These are phyloP conservation scores for Exophiala sp. DNA, from an alignment of 2,329 filamentous ascomycete genomes.

Conservation along the genomic window DNA sequence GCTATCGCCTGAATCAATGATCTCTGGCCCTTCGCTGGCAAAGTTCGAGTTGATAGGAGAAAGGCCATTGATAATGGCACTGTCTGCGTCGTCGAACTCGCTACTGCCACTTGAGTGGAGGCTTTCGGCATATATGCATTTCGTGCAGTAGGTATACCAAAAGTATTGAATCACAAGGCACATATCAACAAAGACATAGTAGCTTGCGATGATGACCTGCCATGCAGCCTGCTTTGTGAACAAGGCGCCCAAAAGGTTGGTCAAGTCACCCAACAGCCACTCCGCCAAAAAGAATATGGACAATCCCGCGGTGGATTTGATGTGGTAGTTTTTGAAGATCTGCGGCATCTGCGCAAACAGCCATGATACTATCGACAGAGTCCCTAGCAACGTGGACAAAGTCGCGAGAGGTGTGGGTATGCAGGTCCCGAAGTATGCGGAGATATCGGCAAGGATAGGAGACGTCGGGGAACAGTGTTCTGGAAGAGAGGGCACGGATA, in stretches of 20 bases:
- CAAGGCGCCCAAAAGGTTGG: conserved; percentile 57
- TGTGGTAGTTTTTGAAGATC: conserved; percentile 61
- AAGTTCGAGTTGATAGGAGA: conserved; percentile 34
- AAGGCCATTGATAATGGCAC: conserved; percentile 36
- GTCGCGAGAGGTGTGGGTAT: conserved; percentile 59
- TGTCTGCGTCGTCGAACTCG: conserved; percentile 29
- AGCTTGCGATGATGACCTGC: conserved; percentile 59
- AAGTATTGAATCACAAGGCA: conserved; percentile 58
- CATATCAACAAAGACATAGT: conserved; percentile 62
- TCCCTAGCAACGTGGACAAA: conserved; percentile 55
- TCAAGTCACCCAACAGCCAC: conserved; percentile 60
- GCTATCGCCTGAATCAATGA: conserved; percentile 10
- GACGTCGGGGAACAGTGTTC: conserved; percentile 56
- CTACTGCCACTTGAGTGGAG: conserved; percentile 29
- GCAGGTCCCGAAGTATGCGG: conserved; percentile 56
- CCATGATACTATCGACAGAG: conserved; percentile 60
- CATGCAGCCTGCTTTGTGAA: conserved; percentile 60
- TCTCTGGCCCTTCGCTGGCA: conserved; percentile 9
- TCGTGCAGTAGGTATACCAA: conserved; percentile 57
- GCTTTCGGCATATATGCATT: conserved; percentile 39
- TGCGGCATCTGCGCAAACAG: conserved; percentile 64
- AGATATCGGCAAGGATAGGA: conserved; percentile 52
- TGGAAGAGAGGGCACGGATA: conserved; percentile 40
- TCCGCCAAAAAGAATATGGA: conserved; percentile 61
- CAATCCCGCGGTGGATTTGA: conserved; percentile 59